phyloP scores from a whole-genome alignment of 192 early-diverging fungal species.

The Linderina pennispora region DNA sequence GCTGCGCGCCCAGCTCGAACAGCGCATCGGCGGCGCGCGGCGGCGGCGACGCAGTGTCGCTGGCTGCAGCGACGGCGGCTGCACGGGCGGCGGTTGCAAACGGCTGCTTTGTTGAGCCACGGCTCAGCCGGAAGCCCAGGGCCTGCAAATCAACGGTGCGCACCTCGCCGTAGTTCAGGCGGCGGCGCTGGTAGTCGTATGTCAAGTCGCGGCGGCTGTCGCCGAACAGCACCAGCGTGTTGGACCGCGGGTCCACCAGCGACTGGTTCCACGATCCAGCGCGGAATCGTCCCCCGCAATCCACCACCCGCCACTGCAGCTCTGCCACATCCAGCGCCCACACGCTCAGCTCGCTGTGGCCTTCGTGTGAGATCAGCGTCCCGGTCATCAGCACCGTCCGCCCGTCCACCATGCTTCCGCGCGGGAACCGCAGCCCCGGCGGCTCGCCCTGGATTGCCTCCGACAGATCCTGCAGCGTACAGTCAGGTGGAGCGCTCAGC shows the following conservation, averaged over 20 bases:
- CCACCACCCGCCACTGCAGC: constrained; percentile 60
- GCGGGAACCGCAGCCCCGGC: constrained; percentile 72
- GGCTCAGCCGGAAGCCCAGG: constrained; percentile 55
- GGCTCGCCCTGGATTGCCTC: constrained; percentile 61
- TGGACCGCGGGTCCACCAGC: constrained; percentile 54
- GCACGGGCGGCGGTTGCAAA: constrained; percentile 3
- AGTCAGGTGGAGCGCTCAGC: constrained; percentile 52
- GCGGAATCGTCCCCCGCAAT: constrained; percentile 61
- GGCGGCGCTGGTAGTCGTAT: constrained; percentile 73
- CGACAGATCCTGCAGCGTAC: constrained; percentile 64
- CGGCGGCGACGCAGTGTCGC: constrained; percentile 4
- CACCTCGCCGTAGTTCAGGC: constrained; percentile 73
- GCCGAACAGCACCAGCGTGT: constrained; percentile 68
- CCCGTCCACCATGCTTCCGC: constrained; percentile 63
- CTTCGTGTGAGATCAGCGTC: constrained; percentile 60
- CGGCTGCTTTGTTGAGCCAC: constrained; percentile 48
- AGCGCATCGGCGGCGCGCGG: constrained; percentile 3
- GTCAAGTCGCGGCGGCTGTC: constrained; percentile 58
- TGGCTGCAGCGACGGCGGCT: constrained; percentile 12
- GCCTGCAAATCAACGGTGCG: constrained; percentile 67
- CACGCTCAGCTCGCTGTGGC: constrained; percentile 61
- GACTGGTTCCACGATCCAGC: constrained; percentile 77
- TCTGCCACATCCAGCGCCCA: constrained; percentile 63
- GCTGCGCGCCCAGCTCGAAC: constrained; percentile 38
- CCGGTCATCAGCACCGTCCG: constrained; percentile 63